Evolutionary conservation across 2,329 filamentous ascomycete genomes (phyloP).

Genomic region (Scopulariopsis brevicaulis): DNA sequence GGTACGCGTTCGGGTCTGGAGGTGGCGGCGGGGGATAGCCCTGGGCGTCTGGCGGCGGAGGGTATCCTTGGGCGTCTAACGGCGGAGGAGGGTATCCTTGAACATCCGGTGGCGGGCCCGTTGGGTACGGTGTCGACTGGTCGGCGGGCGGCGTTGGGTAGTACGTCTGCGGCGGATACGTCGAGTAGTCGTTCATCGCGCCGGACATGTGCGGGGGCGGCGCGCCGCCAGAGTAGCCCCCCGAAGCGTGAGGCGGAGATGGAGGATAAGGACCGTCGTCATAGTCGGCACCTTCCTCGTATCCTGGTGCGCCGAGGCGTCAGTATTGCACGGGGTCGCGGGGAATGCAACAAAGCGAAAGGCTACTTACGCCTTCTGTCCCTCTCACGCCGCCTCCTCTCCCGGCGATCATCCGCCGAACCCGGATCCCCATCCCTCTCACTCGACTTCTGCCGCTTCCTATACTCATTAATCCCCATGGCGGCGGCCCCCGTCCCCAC

Average conservation of each 20-base stretch:
- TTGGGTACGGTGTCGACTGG: constrained; percentile 17
- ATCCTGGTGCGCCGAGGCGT: constrained; percentile 14
- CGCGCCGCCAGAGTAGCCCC: constrained; percentile 36
- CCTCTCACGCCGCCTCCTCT: constrained; percentile 22
- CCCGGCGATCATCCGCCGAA: constrained; percentile 10
- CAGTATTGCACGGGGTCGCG: background rate
- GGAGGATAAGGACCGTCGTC: constrained; percentile 23
- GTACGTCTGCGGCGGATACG: constrained; percentile 14
- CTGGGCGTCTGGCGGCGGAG: constrained; percentile 15
- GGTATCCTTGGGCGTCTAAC: constrained; percentile 30
- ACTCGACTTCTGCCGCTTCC: constrained; percentile 16
- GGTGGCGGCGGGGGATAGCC: constrained; percentile 9
- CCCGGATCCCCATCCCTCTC: constrained; percentile 2
- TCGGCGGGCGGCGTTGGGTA: constrained; percentile 10
- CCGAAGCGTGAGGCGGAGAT: constrained; percentile 38
- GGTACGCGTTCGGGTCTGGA: constrained; percentile 16
- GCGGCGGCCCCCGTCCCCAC: constrained; percentile 48
- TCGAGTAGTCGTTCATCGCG: constrained; percentile 4
- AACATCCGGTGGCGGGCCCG: constrained; percentile 15
- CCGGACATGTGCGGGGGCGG: constrained; percentile 18
- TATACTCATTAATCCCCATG: constrained; percentile 49
- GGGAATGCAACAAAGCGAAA: background rate
- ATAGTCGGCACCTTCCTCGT: constrained; percentile 21
- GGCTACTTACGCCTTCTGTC: constrained; percentile 19
- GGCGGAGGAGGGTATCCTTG: constrained; percentile 19